Conservation (phyloP, 2,329 filamentous ascomycete species). For the Septoria linicola region DNA sequence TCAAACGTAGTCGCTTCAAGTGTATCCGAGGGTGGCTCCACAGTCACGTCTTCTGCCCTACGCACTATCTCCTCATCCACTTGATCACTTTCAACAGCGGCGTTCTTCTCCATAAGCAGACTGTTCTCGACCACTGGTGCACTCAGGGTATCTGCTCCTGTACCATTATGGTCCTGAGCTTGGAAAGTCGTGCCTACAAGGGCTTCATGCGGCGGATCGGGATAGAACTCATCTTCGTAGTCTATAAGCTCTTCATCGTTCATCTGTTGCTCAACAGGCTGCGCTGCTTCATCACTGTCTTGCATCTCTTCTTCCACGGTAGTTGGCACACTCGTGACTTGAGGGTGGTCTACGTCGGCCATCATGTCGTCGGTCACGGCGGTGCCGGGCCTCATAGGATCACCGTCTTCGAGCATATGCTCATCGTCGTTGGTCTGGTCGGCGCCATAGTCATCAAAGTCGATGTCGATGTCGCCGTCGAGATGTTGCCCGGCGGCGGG, state of each 20-base stretch:
- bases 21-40: background rate
- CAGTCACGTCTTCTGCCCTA: constrained; percentile 17
- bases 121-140: constrained; percentile 5
- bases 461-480: constrained; percentile 58
- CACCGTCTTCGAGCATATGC: constrained; percentile 57
- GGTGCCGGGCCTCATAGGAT: constrained; percentile 42
- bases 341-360: constrained; percentile 31
- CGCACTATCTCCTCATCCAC: constrained; percentile 25
- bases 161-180: constrained; percentile 5
- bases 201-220: constrained; percentile 7
- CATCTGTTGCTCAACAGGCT: constrained; percentile 13
- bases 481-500: constrained; percentile 43
- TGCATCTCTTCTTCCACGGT: constrained; percentile 34
- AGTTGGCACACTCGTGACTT: constrained; percentile 34
- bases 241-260: constrained; percentile 42
- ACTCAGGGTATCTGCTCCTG: too few species aligned
- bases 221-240: constrained; percentile 35
- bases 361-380: constrained; percentile 36
- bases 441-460: constrained; percentile 52
- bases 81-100: constrained; percentile 12
- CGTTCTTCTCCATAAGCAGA: constrained; percentile 9
- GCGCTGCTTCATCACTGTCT: constrained; percentile 27
- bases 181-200: constrained; percentile 5
- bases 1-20: background rate
- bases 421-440: constrained; percentile 49